A percentile compares a stretch with the other conserved stretches of the same genome.
Evolutionary conservation across 176 grass and related monocot species (phyloP).

Genomic region (Ananas comosus): DNA sequence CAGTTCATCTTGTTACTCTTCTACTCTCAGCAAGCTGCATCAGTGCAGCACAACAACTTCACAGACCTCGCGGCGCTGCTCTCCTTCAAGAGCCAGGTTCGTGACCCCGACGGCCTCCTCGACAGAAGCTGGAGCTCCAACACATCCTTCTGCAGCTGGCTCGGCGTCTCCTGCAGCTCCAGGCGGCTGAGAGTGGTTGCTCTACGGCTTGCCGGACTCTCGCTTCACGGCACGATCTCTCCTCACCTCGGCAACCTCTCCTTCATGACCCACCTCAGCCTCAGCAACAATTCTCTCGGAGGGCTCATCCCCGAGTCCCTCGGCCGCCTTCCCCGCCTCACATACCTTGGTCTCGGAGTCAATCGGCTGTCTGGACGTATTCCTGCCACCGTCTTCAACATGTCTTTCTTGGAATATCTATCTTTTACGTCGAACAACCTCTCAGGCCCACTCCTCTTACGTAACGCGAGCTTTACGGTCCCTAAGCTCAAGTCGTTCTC

Average conservation of each 20-base stretch:
- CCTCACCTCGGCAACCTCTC: slow-evolving; percentile 20
- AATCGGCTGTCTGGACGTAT: slow-evolving; percentile 17
- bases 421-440: background rate
- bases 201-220: slow-evolving; percentile 3
- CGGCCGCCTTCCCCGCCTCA: slow-evolving; percentile 10
- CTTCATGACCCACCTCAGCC: slow-evolving; percentile 7
- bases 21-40: background rate
- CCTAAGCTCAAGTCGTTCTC: slow-evolving; percentile 4
- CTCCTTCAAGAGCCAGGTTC: slow-evolving; percentile 16
- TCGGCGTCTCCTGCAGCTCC: slow-evolving; percentile 5
- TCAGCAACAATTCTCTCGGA: slow-evolving; percentile 15
- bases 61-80: slow-evolving; percentile 13
- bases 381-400: slow-evolving; percentile 19
- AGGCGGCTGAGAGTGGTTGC: background rate
- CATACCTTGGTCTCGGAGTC: background rate
- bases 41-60: slow-evolving; percentile 12
- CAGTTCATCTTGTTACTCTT: slow-evolving; percentile 3
- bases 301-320: slow-evolving; percentile 19
- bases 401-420: slow-evolving; percentile 1
- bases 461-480: slow-evolving; percentile 2
- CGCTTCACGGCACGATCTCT: slow-evolving; percentile 17
- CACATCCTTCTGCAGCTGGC: slow-evolving; percentile 25
- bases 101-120: slow-evolving; percentile 9
- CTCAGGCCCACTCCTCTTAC: slow-evolving; percentile 1
- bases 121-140: slow-evolving; percentile 8